These are phyloP conservation scores for Echinosophora koreensis DNA, from an alignment of 306 rosid species.

Conservation along the genomic window DNA sequence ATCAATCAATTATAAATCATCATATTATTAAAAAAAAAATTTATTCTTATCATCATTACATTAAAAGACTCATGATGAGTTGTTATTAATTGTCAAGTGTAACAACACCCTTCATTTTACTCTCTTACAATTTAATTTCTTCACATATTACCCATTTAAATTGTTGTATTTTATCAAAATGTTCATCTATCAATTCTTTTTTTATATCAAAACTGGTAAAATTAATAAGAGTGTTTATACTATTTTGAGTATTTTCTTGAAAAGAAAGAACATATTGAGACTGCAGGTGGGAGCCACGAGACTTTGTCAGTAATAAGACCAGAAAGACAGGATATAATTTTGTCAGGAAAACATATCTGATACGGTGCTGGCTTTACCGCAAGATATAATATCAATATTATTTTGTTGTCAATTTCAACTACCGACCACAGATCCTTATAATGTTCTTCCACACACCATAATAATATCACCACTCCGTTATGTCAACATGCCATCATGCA, in stretches of 20 bases:
- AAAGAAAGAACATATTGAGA: neutral
- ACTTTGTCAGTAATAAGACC: slow-evolving; percentile 13
- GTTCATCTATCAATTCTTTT: no score
- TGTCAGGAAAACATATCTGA: neutral
- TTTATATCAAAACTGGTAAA: neutral
- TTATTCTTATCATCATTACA: no score
- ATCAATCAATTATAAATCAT: no score
- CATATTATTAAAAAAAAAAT: no score
- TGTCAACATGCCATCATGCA: neutral
- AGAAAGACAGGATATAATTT: neutral
- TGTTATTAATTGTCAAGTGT: no score
- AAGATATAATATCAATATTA: neutral
- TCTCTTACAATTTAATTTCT: no score
- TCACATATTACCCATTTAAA: no score
- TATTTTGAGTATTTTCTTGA: neutral
- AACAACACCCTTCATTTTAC: no score
- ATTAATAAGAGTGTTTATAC: neutral
- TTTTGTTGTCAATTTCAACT: slow-evolving; percentile 22
- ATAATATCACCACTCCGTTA: neutral
- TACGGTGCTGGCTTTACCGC: slow-evolving; percentile 15
- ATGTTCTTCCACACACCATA: slow-evolving; percentile 25
- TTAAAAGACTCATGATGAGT: no score
- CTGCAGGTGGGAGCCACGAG: slow-evolving; percentile 18
- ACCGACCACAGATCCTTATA: slow-evolving; percentile 24
- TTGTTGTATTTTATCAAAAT: no score